Evolutionary conservation across 805 yeast species (phyloP).

Genomic region (Phaffomyces thermotolerans): DNA sequence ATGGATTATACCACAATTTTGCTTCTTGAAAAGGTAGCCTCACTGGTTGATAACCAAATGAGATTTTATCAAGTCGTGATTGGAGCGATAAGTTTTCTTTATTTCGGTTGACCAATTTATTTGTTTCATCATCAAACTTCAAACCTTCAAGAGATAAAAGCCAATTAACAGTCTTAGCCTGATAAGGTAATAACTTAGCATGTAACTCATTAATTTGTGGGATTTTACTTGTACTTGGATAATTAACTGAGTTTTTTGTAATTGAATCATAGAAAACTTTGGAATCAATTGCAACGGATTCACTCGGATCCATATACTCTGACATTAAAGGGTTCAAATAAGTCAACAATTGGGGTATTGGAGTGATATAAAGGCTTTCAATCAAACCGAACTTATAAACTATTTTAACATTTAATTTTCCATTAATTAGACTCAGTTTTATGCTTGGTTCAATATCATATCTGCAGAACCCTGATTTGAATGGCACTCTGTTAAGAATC

Average conservation of each 20-base stretch:
- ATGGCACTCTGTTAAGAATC: too few relatives aligned
- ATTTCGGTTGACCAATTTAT: not conserved
- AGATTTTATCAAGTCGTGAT: conserved; percentile 26
- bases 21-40: conserved; percentile 1
- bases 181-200: conserved; percentile 41
- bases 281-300: conserved; percentile 16
- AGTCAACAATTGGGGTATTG: too few relatives aligned
- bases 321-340: not conserved
- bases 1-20: conserved; percentile 40
- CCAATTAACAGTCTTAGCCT: conserved; percentile 51
- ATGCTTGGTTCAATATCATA: not conserved
- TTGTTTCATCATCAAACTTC: conserved; percentile 24
- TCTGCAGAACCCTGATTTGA: not conserved
- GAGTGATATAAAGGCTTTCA: not conserved
- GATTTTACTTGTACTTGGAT: conserved; percentile 9
- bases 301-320: not conserved
- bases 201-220: conserved; percentile 36
- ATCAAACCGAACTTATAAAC: not conserved
- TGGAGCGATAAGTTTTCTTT: not conserved
- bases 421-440: not conserved
- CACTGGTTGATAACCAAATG: conserved; percentile 48
- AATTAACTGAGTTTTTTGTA: conserved; percentile 34
- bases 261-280: conserved; percentile 43
- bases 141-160: conserved; percentile 44
- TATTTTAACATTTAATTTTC: not conserved